These are phyloP conservation scores for Apiospora sp. DNA, from an alignment of 2,329 filamentous ascomycete genomes.

Conservation along the genomic window DNA sequence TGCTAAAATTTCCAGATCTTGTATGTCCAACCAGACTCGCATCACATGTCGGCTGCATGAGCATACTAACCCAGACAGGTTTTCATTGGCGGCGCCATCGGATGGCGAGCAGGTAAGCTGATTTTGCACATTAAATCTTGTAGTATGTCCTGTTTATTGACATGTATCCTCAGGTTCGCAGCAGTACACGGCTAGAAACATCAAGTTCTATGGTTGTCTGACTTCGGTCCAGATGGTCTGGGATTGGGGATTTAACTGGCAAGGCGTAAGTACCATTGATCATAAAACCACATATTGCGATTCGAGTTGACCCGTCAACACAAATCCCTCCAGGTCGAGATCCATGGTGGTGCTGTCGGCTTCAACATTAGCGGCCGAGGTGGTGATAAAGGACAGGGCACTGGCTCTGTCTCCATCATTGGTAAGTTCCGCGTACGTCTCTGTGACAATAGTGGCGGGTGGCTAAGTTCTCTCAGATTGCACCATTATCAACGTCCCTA, in stretches of 20 bases:
- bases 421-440: not conserved
- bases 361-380: constrained; percentile 54
- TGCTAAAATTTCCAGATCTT: not conserved
- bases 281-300: constrained; percentile 46
- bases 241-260: constrained; percentile 62
- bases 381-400: constrained; percentile 45
- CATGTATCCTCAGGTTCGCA: constrained; percentile 58
- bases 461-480: constrained; percentile 48
- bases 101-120: constrained; percentile 41
- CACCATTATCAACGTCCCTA: constrained; percentile 54
- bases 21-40: not conserved
- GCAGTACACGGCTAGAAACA: constrained; percentile 67
- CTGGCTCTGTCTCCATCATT: constrained; percentile 64
- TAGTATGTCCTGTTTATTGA: constrained; percentile 49
- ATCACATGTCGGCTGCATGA: too few species aligned
- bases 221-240: constrained; percentile 65
- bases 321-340: not conserved
- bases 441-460: too few species aligned
- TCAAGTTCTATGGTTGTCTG: constrained; percentile 58
- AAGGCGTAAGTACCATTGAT: not conserved
- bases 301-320: not conserved
- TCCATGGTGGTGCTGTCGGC: constrained; percentile 26
- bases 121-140: not conserved
- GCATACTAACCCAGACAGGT: constrained; percentile 48
- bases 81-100: constrained; percentile 68